Percentiles rank a stretch among this genome's conserved stretches.
phyloP scores from a whole-genome alignment of 129 eudicot species.

The Arctium minus region DNA sequence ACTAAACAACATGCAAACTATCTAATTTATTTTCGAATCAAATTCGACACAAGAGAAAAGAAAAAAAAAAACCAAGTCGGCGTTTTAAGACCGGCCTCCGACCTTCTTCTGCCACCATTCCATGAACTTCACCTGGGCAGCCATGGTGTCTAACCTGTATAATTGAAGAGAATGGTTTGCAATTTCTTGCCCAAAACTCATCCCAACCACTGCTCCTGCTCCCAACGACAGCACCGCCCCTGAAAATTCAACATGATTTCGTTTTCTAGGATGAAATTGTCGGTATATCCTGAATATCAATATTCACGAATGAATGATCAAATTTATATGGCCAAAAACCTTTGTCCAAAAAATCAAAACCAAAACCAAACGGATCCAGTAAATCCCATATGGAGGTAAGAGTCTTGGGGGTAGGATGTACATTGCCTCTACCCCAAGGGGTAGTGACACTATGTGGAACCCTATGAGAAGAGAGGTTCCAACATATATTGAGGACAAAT shows the following conservation, averaged over 20 bases:
- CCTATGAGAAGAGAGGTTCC: not conserved
- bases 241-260: constrained; percentile 12
- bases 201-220: constrained; percentile 76
- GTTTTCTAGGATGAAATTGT: not conserved
- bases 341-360: not conserved
- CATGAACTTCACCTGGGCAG: constrained; percentile 70
- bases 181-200: constrained; percentile 68
- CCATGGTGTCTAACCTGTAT: constrained; percentile 63
- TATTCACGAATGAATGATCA: not conserved
- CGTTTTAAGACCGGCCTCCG: constrained; percentile 25
- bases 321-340: not conserved
- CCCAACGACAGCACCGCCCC: constrained; percentile 72
- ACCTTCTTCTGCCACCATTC: constrained; percentile 82
- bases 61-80: constrained; percentile 7
- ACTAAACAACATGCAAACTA: constrained; percentile 9
- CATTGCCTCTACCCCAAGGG: not conserved
- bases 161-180: constrained; percentile 77
- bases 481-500: not conserved
- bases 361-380: not conserved
- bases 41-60: not conserved
- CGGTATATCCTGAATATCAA: too few relatives aligned
- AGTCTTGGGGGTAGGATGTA: not conserved
- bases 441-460: not conserved
- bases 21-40: constrained; percentile 16
- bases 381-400: not conserved